phyloP scores from a whole-genome alignment of 2,329 filamentous ascomycete species.

The Monilinia vaccinii-corymbosi region DNA sequence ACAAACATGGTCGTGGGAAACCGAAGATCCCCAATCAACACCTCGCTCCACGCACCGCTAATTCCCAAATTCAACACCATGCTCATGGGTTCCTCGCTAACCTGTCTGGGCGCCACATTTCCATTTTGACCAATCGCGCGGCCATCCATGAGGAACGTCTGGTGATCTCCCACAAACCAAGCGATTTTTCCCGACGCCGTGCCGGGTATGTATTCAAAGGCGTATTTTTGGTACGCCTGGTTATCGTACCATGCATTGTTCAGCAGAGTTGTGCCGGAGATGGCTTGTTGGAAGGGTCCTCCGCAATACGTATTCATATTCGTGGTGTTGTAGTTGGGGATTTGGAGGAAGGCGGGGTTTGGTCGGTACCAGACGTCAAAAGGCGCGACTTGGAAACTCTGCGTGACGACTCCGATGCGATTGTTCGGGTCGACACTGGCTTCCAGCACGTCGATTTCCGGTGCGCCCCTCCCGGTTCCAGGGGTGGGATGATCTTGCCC shows the following conservation, averaged over 20 bases:
- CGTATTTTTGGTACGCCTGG: slow-evolving; percentile 43
- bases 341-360: slow-evolving; percentile 42
- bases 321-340: slow-evolving; percentile 39
- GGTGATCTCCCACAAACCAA: slow-evolving; percentile 44
- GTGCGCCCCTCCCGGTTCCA: slow-evolving; percentile 54
- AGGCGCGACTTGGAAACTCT: slow-evolving; percentile 32
- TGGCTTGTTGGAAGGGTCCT: slow-evolving; percentile 45
- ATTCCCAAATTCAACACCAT: slow-evolving; percentile 45
- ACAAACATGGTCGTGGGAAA: slow-evolving; percentile 44
- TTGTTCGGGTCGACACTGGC: slow-evolving; percentile 37
- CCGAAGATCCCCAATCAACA: slow-evolving; percentile 36
- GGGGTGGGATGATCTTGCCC: slow-evolving; percentile 56
- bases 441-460: slow-evolving; percentile 65
- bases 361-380: slow-evolving; percentile 40
- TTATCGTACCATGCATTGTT: slow-evolving; percentile 48
- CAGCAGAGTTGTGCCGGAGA: slow-evolving; percentile 44
- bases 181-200: slow-evolving; percentile 34
- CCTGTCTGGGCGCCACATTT: slow-evolving; percentile 39
- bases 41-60: slow-evolving; percentile 39
- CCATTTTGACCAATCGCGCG: slow-evolving; percentile 44
- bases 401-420: slow-evolving; percentile 31
- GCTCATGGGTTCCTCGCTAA: slow-evolving; percentile 45
- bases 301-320: slow-evolving; percentile 44
- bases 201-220: slow-evolving; percentile 46
- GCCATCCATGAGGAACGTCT: slow-evolving; percentile 42